Base-by-base conservation (phyloP, 2,329 filamentous ascomycete species). In the Xylaria digitata region DNA sequence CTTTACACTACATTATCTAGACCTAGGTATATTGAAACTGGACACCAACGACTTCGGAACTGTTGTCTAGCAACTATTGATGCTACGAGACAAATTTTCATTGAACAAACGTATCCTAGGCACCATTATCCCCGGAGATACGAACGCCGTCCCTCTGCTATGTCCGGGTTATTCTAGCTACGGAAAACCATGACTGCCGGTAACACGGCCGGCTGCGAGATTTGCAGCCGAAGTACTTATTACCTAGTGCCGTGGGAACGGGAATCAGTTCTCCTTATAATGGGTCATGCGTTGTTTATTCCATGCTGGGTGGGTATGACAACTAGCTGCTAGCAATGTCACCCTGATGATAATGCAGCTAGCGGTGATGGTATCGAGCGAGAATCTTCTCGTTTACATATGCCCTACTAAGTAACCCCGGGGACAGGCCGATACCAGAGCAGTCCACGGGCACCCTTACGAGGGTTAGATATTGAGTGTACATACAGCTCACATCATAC, bases 301-400 rank as follows among this genome's bases (percentile, higher is more conserved):
- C 30, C 30, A 37, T 53, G n/a, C 8, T 37, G 8, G 17, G 4
- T 53, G 11, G 17, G 32, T 52, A 19, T 52, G 15, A 34, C 49
- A 30, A 13, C 37, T 15, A 40, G 37, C 37, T 40, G 37, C 37
- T 40, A 34, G 30, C n/a, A 17, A 6, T 8, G 32, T 15, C 17
- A 53, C 30, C 8, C 30, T 21, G 49, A 48, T 21, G 45, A 53
- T 21, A 53, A 53, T 30, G 30, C n/a, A 30, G 49, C 30, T 19
- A 32, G 17, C 17, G 3, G 30, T 37, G 19, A 11, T 9, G 19
- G 8, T 9, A 32, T 37, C n/a, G 30, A 37, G 17, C 9, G 6
- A 21, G 30, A 13, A 19, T 30, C 30, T 9, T 53, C 19, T n/a
- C 19, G 49, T 37, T 37, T 53, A 21, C n/a, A 32, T 37, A 32